phyloP scores from a whole-genome alignment of 257 asterid species.

The Prunella vulgaris region DNA sequence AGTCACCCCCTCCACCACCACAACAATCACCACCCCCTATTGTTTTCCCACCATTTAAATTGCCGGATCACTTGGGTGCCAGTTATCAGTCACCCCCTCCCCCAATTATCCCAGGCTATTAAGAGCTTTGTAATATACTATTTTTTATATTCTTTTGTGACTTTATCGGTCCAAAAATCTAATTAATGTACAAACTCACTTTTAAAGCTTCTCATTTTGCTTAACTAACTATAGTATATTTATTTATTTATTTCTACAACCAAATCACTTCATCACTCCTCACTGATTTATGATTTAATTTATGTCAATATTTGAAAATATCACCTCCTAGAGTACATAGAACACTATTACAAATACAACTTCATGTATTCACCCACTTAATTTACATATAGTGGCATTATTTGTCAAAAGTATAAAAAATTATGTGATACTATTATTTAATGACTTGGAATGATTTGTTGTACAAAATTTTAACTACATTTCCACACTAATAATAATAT shows the following conservation, averaged over 20 bases:
- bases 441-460: too few relatives aligned
- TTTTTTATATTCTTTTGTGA: conserved; percentile 15
- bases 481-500: too few relatives aligned
- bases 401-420: not conserved
- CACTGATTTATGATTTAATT: not conserved
- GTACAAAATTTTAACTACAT: too few relatives aligned
- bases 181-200: conserved; percentile 20
- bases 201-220: not conserved
- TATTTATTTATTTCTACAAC: not conserved
- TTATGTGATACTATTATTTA: not conserved
- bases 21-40: not conserved
- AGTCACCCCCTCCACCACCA: conserved; percentile 13
- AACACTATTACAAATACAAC: not conserved
- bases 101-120: conserved; percentile 58
- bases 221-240: not conserved
- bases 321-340: not conserved
- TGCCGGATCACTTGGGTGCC: conserved; percentile 32
- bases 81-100: conserved; percentile 65
- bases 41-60: conserved; percentile 16
- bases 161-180: not conserved
- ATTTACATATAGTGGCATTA: not conserved
- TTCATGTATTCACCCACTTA: not conserved
- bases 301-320: not conserved
- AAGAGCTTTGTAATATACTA: conserved; percentile 21
- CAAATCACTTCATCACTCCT: not conserved